Base-by-base conservation (phyloP, 139 green algal genomes). In the Chlamydomonas eustigma region DNA sequence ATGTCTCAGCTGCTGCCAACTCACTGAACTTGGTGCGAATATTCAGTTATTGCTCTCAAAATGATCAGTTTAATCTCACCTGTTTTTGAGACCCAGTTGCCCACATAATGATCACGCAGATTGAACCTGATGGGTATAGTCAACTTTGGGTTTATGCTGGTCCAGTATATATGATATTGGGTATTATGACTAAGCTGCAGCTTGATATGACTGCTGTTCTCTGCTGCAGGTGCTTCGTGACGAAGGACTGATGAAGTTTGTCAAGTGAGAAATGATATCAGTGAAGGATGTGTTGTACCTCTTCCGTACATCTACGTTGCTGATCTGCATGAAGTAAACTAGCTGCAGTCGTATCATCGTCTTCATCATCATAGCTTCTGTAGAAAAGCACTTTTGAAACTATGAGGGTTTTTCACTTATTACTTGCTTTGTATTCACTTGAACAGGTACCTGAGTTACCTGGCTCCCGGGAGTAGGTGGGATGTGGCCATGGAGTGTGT, bases 171-270 rank as follows among this genome's bases (percentile, higher is more conserved):
- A n/a, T n/a, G n/a, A n/a, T n/a, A n/a, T n/a, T n/a, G n/a, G n/a
- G n/a, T n/a, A n/a, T n/a, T n/a, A n/a, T n/a, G n/a, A n/a, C n/a
- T n/a, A n/a, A n/a, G n/a, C n/a, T n/a, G n/a, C n/a, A n/a, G n/a
- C n/a, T n/a, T n/a, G n/a, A n/a, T n/a, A n/a, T n/a, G n/a, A n/a
- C 18, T 58, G 44, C 44, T 58, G 44, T 58, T 18, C 44, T 58
- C 12, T 58, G 44, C 12, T 58, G 44, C 44, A 58, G 44, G 44
- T 97, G 66, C 81, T 94, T 38, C 82, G 90, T 0, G 90, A 95
- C 72, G 85, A 89, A 66, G 90, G 88, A 4, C 80, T 96, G 30
- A 94, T 97, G 87, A 78, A 82, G 6, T 97, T 97, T 76, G 89
- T 96, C 22, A 97, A 97, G 80, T 94, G 28, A 70, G n/a, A n/a